Evolutionary conservation across 2,329 filamentous ascomycete species (phyloP), one percentile per base, ranked within the genome.

Genomic region (Diatrype stigma): DNA sequence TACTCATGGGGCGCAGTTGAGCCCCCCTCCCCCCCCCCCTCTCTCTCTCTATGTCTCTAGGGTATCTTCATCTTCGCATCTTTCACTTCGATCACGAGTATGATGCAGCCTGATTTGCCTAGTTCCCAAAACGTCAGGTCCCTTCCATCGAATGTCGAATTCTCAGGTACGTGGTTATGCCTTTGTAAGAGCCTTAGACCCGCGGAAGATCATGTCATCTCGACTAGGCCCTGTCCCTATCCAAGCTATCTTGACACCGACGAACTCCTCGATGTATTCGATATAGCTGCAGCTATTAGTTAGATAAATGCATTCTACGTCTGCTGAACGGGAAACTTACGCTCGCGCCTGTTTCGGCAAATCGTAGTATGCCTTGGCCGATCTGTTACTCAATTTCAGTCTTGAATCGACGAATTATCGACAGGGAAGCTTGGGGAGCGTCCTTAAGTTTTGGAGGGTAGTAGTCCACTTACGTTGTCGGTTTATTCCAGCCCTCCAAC

Each of bases 401-500:
- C 6, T 37, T 17, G 12, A 16, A 6, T 6, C n/a, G 16, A n/a
- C n/a, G n/a, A n/a, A n/a, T n/a, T n/a, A 37, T 37, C 16, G 34
- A 30, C 10, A 10, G 26, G 26, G 26, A 30, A 30, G 10, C 26
- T 30, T 5, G 10, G 10, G 26, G 26, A 30, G n/a, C 26, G 6
- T 30, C 26, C 26, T 10, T 10, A 5, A 30, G 26, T 10, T 30
- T 30, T 10, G 6, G 14, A 16, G 16, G 34, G 6, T 37, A 12
- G 34, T 37, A 16, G 6, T 28, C 21, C 21, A 42, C 40, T 42
- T 50, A 38, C 28, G 48, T 50, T 16, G 48, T 50, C 16, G 48
- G 44, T 42, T 38, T 40, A 28, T 50, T 44, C 48, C 48, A 50
- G 8, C 48, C 48, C 28, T 44, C 42, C 48, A 50, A 37, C 48